Conservation (phyloP, 768 basidiomycete genomes). For the Sporobolomyces pararoseus region DNA sequence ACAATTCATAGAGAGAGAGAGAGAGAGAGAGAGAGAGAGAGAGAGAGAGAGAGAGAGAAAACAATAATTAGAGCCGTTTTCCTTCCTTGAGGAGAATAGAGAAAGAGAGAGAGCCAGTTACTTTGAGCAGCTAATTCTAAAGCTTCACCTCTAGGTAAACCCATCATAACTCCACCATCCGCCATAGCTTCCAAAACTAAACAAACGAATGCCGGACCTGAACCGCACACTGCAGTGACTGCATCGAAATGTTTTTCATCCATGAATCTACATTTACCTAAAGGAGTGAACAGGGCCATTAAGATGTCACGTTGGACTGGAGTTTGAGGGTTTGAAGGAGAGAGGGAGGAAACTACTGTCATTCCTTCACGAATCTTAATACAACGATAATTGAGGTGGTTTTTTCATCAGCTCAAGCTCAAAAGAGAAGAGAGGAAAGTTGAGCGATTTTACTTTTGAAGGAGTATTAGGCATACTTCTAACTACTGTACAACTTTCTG, state of each 20-base stretch:
- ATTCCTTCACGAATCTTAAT: constrained; percentile 99
- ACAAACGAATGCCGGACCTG: constrained; percentile 94
- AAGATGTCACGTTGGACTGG: constrained; percentile 69
- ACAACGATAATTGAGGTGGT: not conserved
- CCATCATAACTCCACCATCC: constrained; percentile 99
- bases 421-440: not conserved
- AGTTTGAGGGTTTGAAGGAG: constrained; percentile 53
- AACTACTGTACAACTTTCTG: constrained; percentile 73
- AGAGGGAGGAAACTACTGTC: constrained; percentile 82
- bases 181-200: constrained; percentile 98
- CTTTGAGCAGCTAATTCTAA: constrained; percentile 93
- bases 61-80: too few species aligned
- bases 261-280: constrained; percentile 89
- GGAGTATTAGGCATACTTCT: constrained; percentile 99
- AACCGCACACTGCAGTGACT: constrained; percentile 91
- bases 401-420: not conserved
- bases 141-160: constrained; percentile 85
- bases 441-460: constrained; percentile 67
- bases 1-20: not conserved
- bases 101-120: constrained; percentile 51
- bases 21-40: constrained; percentile 43
- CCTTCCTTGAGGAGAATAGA: not conserved
- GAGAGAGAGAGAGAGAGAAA: constrained; percentile 48
- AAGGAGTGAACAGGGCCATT: constrained; percentile 91
- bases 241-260: constrained; percentile 99